phyloP scores from a whole-genome alignment of 2,329 filamentous ascomycete genomes.

The Colletotrichum sp. region DNA sequence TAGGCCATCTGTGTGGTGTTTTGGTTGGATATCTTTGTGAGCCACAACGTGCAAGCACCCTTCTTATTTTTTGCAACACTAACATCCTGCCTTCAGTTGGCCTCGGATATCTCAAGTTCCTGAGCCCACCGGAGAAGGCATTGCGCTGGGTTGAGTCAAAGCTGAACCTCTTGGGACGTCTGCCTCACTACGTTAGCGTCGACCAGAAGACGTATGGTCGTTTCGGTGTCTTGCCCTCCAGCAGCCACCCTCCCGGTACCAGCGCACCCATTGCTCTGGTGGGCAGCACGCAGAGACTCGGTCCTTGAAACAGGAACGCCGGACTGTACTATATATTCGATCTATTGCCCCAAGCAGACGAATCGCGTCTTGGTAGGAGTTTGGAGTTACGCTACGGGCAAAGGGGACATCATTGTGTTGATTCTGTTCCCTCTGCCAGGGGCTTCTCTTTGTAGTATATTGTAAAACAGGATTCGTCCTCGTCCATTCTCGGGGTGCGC shows the following conservation, averaged over 20 bases:
- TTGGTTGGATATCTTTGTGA: slow-evolving; percentile 84
- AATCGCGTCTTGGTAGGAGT: slow-evolving; percentile 6
- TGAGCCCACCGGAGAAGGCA: slow-evolving; percentile 87
- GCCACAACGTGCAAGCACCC: slow-evolving; percentile 18
- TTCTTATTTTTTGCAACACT: neutral
- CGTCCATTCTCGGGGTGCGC: neutral
- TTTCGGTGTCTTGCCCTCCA: slow-evolving; percentile 83
- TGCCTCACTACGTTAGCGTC: slow-evolving; percentile 92
- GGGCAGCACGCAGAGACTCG: slow-evolving; percentile 70
- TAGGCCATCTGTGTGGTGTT: slow-evolving; percentile 88
- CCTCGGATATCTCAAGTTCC: slow-evolving; percentile 85
- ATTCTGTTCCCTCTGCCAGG: neutral
- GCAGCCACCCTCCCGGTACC: slow-evolving; percentile 38
- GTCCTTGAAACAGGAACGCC: slow-evolving; percentile 57
- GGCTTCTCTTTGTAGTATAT: neutral
- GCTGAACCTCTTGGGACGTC: slow-evolving; percentile 79
- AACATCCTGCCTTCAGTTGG: slow-evolving; percentile 61
- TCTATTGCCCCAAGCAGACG: neutral
- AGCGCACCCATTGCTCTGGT: slow-evolving; percentile 65
- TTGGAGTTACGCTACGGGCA: neutral
- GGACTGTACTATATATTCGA: neutral
- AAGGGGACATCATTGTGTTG: neutral
- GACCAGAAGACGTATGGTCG: slow-evolving; percentile 96
- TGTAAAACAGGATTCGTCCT: no score
- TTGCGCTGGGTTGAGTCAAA: slow-evolving; percentile 89